Conservation (phyloP, 1,284 basidiomycete species). For the Ceratobasidium sp. region DNA sequence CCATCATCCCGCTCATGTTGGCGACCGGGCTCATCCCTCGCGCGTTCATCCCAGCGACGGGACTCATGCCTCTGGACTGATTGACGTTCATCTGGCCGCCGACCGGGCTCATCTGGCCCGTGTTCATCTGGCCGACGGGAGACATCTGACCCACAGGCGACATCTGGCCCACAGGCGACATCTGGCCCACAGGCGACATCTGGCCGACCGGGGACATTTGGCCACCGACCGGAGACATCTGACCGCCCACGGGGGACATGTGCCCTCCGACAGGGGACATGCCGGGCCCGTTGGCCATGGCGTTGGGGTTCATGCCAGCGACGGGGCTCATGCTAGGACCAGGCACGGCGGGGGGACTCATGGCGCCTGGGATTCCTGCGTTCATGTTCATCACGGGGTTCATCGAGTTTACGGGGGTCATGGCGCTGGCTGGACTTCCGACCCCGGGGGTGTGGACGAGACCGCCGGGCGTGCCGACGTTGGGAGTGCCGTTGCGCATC, state of each 20-base stretch:
- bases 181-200: neutral
- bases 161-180: neutral
- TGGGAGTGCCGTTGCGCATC: slow-evolving; percentile 13
- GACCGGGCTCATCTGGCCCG: neutral
- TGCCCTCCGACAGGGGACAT: neutral
- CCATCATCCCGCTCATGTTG: slow-evolving; percentile 9
- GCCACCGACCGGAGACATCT: neutral
- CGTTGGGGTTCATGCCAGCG: slow-evolving; percentile 2
- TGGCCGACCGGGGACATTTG: neutral
- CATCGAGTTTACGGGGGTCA: slow-evolving; percentile 7
- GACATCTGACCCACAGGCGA: neutral
- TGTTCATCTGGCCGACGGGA: neutral
- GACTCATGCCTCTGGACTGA: slow-evolving; percentile 17
- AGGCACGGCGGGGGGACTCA: neutral
- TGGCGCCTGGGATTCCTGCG: neutral
- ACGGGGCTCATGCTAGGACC: slow-evolving; percentile 21
- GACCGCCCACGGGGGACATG: neutral
- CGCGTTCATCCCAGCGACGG: slow-evolving; percentile 24
- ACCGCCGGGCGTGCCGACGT: too few relatives aligned
- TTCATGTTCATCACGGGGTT: neutral
- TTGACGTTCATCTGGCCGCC: neutral
- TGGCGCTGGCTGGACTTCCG: neutral
- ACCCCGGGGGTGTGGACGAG: neutral
- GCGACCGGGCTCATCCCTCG: slow-evolving; percentile 26
- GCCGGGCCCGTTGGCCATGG: neutral